Percentiles rank a stretch among this genome's conserved stretches.
Evolutionary conservation across 306 rosid genomes (phyloP).

Genomic region (Potentilla sterilis): DNA sequence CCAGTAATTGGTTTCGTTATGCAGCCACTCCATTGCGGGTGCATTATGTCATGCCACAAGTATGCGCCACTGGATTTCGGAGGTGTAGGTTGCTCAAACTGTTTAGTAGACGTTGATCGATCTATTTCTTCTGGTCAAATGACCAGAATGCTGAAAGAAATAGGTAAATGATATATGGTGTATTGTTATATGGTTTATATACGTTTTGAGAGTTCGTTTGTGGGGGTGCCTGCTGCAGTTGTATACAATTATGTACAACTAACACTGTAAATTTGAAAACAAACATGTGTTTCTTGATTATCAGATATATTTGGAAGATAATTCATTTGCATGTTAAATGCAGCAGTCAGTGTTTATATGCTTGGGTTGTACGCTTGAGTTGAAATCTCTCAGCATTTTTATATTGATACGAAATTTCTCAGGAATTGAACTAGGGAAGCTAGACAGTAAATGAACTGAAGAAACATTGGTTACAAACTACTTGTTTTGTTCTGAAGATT

Average conservation of each 20-base stretch:
- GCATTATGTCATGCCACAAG: constrained; percentile 20
- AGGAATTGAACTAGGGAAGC: neutral
- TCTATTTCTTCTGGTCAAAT: constrained; percentile 5
- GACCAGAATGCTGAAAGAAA: neutral
- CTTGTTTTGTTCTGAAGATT: neutral
- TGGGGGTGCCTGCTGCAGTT: neutral
- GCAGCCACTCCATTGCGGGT: constrained; percentile 37
- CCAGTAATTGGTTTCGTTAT: neutral
- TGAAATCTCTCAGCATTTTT: neutral
- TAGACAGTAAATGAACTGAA: neutral
- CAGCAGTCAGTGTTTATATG: neutral
- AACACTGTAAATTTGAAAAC: neutral
- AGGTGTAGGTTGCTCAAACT: constrained; percentile 26
- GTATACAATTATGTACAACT: neutral
- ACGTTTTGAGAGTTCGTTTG: neutral
- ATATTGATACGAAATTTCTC: too few relatives aligned
- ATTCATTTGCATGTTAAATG: neutral
- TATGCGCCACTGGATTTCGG: constrained; percentile 15
- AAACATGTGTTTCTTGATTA: neutral
- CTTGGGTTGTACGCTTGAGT: neutral
- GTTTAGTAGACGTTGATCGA: constrained; percentile 8
- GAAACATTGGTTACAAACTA: neutral
- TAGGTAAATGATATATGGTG: constrained; percentile 18
- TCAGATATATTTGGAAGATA: neutral
- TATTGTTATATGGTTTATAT: neutral